A percentile compares a stretch with the other conserved stretches of the same genome.
phyloP scores from a whole-genome alignment of 2,329 filamentous ascomycete species.

The Alternaria gansuensis region DNA sequence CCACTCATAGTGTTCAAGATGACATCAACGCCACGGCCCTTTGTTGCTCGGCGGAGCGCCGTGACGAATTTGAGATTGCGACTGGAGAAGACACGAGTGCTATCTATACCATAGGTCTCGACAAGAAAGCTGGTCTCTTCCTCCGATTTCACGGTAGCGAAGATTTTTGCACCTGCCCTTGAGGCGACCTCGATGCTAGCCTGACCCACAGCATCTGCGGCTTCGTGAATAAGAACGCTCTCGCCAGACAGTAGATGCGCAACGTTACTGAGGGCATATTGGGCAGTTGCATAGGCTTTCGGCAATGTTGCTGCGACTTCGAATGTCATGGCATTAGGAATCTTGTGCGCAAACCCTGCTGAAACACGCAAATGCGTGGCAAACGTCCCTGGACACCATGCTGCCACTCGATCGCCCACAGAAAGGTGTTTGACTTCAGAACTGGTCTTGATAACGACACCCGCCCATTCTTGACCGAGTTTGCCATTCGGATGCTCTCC shows the following conservation, averaged over 20 bases:
- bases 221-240: constrained; percentile 45
- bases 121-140: constrained; percentile 23
- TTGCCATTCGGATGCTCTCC: constrained; percentile 37
- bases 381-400: constrained; percentile 14
- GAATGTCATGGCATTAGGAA: constrained; percentile 23
- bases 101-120: constrained; percentile 16
- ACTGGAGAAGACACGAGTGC: constrained; percentile 39
- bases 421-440: constrained; percentile 19
- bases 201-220: constrained; percentile 23
- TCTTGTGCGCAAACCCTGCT: constrained; percentile 14
- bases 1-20: constrained; percentile 42
- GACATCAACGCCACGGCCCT: constrained; percentile 44
- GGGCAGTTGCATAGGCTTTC: constrained; percentile 28
- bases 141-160: constrained; percentile 30
- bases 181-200: constrained; percentile 25
- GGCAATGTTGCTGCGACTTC: constrained; percentile 33
- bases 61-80: constrained; percentile 34
- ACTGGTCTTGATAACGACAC: constrained; percentile 23
- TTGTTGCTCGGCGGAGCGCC: constrained; percentile 19
- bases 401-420: constrained; percentile 32
- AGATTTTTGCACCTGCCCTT: constrained; percentile 38
- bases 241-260: constrained; percentile 24
- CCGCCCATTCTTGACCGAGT: constrained; percentile 32
- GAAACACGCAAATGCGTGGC: constrained; percentile 15
- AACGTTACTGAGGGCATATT: constrained; percentile 25